phyloP scores from a whole-genome alignment of 2,329 filamentous ascomycete species.

The Diplodia scrobiculata region DNA sequence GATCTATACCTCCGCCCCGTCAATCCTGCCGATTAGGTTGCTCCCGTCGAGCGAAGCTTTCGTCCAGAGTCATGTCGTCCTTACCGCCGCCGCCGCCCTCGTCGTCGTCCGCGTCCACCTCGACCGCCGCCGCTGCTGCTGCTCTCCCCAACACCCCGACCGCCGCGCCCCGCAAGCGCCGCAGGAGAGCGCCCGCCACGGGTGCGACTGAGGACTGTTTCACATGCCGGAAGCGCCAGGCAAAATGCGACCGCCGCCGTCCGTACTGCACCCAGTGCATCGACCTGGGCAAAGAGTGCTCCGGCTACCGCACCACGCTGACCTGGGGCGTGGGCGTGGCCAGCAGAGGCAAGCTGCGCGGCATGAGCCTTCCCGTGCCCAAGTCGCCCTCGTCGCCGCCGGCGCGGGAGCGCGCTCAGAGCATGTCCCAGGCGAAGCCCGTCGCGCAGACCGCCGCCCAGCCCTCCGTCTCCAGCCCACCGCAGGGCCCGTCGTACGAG shows the following conservation, averaged over 20 bases:
- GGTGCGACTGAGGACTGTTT: constrained; percentile 96
- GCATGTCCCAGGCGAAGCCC: constrained; percentile 13
- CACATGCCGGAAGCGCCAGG: constrained; percentile 78
- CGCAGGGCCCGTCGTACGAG: not conserved
- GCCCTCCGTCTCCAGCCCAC: constrained; percentile 7
- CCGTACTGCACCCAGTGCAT: constrained; percentile 96
- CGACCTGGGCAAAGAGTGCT: constrained; percentile 87
- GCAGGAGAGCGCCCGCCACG: constrained; percentile 83
- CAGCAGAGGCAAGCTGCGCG: constrained; percentile 89
- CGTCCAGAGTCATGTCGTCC: constrained; percentile 23
- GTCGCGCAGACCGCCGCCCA: constrained; percentile 1
- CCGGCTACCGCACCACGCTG: constrained; percentile 92
- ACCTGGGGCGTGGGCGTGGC: constrained; percentile 97
- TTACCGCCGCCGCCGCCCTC: constrained; percentile 8
- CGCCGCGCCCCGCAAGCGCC: constrained; percentile 61
- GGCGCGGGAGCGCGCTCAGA: constrained; percentile 29
- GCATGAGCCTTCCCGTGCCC: constrained; percentile 71
- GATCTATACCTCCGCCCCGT: constrained; percentile 2
- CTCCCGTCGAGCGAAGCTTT: constrained; percentile 8
- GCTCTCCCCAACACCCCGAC: constrained; percentile 8
- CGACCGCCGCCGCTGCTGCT: not conserved
- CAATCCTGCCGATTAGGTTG: constrained; percentile 24
- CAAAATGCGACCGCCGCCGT: constrained; percentile 85
- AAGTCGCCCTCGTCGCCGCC: constrained; percentile 43
- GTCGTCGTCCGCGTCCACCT: not conserved